A percentile compares a stretch with the other conserved stretches of the same genome.
Conservation (phyloP, 1,284 basidiomycete species). For the Ustilago vetiveriae region DNA sequence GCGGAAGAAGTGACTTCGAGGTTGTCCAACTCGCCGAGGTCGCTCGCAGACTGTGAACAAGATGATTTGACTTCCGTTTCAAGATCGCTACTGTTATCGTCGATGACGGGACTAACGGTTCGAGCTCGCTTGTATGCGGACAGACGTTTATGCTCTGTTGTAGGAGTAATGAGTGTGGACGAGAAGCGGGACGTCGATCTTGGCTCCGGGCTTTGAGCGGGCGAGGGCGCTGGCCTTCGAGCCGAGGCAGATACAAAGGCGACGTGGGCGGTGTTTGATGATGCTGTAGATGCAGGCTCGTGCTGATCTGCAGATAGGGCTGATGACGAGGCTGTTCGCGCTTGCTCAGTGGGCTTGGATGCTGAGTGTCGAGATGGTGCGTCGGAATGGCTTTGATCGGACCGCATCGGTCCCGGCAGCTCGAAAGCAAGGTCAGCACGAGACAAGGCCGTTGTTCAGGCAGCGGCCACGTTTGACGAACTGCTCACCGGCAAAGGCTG, state of each 20-base stretch:
- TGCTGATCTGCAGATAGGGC: background rate
- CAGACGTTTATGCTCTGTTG: constrained; percentile 8
- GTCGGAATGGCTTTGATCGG: constrained; percentile 11
- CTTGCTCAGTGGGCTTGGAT: background rate
- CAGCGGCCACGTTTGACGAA: background rate
- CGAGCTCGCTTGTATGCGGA: constrained; percentile 40
- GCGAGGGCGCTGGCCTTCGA: constrained; percentile 30
- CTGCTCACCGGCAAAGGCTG: no score
- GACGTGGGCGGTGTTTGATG: background rate
- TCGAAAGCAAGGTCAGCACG: constrained; percentile 3
- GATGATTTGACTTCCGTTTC: constrained; percentile 27
- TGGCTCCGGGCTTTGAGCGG: constrained; percentile 23
- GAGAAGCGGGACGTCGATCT: constrained; percentile 19
- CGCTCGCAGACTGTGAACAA: constrained; percentile 36
- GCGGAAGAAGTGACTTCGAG: background rate
- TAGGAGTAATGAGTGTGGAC: background rate
- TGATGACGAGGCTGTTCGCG: background rate
- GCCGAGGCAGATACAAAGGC: background rate
- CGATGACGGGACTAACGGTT: constrained; percentile 47
- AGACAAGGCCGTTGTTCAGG: background rate
- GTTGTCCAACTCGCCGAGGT: constrained; percentile 29
- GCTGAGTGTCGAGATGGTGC: constrained; percentile 8
- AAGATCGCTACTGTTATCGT: constrained; percentile 49
- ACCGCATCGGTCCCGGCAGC: constrained; percentile 24
- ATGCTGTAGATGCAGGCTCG: constrained; percentile 4